phyloP scores from a whole-genome alignment of 495 filamentous ascomycete species.

The Letharia lupina region DNA sequence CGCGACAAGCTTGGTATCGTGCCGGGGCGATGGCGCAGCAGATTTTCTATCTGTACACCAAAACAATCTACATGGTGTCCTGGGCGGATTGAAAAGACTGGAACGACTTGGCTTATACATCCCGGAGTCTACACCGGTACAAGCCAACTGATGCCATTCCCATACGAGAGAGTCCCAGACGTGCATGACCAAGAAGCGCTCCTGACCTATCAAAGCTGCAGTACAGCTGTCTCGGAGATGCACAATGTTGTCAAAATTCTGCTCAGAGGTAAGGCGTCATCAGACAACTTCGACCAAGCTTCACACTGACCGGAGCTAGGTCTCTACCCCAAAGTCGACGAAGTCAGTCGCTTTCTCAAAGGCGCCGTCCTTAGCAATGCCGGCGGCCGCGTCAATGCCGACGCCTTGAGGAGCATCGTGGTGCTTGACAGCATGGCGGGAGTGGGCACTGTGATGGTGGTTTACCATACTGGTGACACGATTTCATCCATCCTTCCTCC shows the following conservation, averaged over 20 bases:
- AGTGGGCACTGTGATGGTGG: slow-evolving; percentile 20
- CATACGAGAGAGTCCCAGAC: not conserved
- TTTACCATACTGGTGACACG: slow-evolving; percentile 23
- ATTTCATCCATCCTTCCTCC: too few species aligned
- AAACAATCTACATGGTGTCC: not conserved
- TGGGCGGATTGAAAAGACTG: not conserved
- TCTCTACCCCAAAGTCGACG: not conserved
- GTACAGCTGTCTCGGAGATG: not conserved
- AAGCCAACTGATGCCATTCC: not conserved
- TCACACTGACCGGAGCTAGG: not conserved
- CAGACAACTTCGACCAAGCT: too few species aligned
- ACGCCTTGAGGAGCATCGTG: not conserved
- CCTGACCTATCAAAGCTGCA: not conserved
- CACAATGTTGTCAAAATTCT: not conserved
- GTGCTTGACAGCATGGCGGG: slow-evolving; percentile 4
- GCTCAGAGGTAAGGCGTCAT: not conserved
- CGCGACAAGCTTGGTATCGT: slow-evolving; percentile 11
- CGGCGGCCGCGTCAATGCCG: slow-evolving; percentile 6
- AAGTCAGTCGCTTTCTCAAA: not conserved
- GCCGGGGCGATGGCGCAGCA: slow-evolving; percentile 1
- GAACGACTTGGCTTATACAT: not conserved
- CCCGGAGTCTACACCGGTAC: not conserved
- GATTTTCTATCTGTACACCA: not conserved
- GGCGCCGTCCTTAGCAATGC: slow-evolving; percentile 4
- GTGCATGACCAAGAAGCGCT: not conserved